phyloP scores from a whole-genome alignment of 805 yeast species.

The Kockiozyma suomiensis region DNA sequence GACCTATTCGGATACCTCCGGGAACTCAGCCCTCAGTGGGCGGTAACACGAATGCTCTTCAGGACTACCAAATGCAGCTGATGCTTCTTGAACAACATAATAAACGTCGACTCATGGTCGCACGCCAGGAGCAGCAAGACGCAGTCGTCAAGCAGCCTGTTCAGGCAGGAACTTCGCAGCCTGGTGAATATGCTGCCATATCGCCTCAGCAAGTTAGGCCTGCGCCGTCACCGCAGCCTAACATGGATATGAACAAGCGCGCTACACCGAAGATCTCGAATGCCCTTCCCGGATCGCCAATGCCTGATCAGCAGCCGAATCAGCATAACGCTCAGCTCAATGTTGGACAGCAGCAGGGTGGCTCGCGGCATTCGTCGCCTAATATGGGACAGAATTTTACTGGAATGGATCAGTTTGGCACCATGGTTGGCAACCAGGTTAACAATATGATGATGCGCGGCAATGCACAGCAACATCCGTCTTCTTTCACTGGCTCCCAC shows the following conservation, averaged over 20 bases:
- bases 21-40: slow-evolving; percentile 26
- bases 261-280: slow-evolving; percentile 40
- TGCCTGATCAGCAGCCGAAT: slow-evolving; percentile 30
- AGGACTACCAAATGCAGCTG: slow-evolving; percentile 80
- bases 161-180: slow-evolving; percentile 5
- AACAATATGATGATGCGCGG: slow-evolving; percentile 32
- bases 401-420: slow-evolving; percentile 40
- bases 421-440: slow-evolving; percentile 38
- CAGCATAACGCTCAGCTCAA: slow-evolving; percentile 11
- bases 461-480: slow-evolving; percentile 17
- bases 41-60: slow-evolving; percentile 54
- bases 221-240: slow-evolving; percentile 29
- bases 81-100: slow-evolving; percentile 75
- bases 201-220: slow-evolving; percentile 27
- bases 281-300: slow-evolving; percentile 35
- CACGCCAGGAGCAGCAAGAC: slow-evolving; percentile 45
- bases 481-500: slow-evolving; percentile 15
- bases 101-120: slow-evolving; percentile 58
- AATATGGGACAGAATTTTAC: slow-evolving; percentile 35
- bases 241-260: slow-evolving; percentile 35
- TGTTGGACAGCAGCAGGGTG: slow-evolving; percentile 11
- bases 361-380: slow-evolving; percentile 40
- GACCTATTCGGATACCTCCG: slow-evolving; percentile 26
- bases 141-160: slow-evolving; percentile 25
- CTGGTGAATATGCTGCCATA: slow-evolving; percentile 38